phyloP scores from a whole-genome alignment of 2,329 filamentous ascomycete species.

The Pyricularia pennisetigena region DNA sequence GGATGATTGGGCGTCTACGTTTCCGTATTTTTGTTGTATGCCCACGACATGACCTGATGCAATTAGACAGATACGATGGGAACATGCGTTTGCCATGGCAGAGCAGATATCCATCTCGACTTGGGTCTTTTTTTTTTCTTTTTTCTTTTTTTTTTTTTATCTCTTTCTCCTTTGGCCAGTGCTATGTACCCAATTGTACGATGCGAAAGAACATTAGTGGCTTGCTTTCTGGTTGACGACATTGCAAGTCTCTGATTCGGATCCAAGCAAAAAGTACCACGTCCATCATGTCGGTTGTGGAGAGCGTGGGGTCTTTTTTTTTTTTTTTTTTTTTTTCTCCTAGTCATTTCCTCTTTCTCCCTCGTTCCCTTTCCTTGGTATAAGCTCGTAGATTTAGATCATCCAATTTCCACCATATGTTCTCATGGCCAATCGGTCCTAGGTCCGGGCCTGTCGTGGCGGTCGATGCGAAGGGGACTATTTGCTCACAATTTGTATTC shows the following conservation, averaged over 20 bases:
- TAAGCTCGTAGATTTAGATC: not conserved
- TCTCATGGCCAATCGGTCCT: not conserved
- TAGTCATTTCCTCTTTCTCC: not conserved
- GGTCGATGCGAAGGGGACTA: not conserved
- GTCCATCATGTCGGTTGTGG: not conserved
- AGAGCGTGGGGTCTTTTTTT: not conserved
- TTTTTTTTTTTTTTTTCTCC: not conserved
- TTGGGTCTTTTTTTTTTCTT: too few relatives aligned
- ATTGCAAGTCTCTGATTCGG: not conserved
- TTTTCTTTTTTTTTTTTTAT: too few relatives aligned
- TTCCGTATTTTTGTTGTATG: not conserved
- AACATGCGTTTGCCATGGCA: not conserved
- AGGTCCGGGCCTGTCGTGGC: not conserved
- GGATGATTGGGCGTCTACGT: not conserved
- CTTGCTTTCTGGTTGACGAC: not conserved
- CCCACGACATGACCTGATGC: not conserved
- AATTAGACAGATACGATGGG: not conserved
- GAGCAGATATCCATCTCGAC: not conserved
- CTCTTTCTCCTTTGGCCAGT: not conserved
- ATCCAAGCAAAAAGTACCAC: not conserved
- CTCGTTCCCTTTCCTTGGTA: not conserved
- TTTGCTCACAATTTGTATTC: not conserved
- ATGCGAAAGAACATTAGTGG: not conserved
- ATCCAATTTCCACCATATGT: conserved; percentile 2
- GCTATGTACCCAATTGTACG: not conserved